Evolutionary conservation across 768 basidiomycete genomes (phyloP).

Genomic region (Termitomyces heimii): DNA sequence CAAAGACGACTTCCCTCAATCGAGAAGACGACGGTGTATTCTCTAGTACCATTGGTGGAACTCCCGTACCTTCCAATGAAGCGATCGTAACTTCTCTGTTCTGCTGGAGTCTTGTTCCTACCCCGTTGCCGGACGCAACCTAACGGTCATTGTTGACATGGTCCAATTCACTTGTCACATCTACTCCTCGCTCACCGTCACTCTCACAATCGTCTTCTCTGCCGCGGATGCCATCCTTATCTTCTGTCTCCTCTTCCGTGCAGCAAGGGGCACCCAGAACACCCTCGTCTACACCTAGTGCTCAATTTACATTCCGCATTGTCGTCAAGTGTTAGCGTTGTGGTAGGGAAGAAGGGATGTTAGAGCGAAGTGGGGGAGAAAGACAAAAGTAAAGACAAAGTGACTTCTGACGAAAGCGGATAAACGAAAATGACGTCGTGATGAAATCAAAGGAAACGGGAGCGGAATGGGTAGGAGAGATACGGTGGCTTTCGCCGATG

Average conservation of each 20-base stretch:
- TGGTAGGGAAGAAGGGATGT: too few relatives aligned
- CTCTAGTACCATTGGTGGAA: constrained; percentile 7
- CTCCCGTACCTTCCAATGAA: constrained; percentile 27
- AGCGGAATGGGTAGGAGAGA: too few relatives aligned
- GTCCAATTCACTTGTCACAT: constrained; percentile 23
- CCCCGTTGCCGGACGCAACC: constrained; percentile 22
- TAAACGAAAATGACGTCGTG: too few relatives aligned
- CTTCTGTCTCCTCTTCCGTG: constrained; percentile 11
- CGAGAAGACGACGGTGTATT: constrained; percentile 12
- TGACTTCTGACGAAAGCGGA: too few relatives aligned
- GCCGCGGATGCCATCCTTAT: constrained; percentile 10
- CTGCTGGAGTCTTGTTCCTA: constrained; percentile 42
- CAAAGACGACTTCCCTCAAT: neutral
- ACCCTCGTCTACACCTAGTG: constrained; percentile 12
- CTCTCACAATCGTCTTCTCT: constrained; percentile 32
- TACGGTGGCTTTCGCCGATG: too few relatives aligned
- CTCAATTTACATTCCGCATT: constrained; percentile 16
- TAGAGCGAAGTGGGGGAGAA: too few relatives aligned
- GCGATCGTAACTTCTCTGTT: constrained; percentile 42
- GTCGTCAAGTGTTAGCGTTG: constrained; percentile 20
- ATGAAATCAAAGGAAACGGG: too few relatives aligned
- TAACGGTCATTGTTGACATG: constrained; percentile 26
- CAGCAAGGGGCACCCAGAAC: constrained; percentile 7
- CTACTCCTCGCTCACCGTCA: constrained; percentile 28
- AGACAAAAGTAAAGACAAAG: too few relatives aligned